Evolutionary conservation across 805 yeast species (phyloP), one percentile per base, ranked within the genome.

Genomic region (Candida boidinii): DNA sequence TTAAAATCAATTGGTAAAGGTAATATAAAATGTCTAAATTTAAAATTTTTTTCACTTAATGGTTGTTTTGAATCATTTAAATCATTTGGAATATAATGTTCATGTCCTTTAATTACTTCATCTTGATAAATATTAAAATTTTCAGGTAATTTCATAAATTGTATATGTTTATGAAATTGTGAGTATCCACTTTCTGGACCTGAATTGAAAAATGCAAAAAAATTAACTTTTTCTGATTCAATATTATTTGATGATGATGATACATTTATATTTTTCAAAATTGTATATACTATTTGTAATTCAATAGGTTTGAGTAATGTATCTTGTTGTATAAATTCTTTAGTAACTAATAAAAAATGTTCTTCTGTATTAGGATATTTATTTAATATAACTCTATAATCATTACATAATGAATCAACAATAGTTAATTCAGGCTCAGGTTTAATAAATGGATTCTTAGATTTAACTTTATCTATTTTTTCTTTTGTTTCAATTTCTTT

Each of bases 121-220:
- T 74, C 78, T 32, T 84, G 80, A 50, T 70, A 76, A 6, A 82
- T 70, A 1, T 54, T 56, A 51, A 76, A 78, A 16, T 64, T 59
- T 7, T 59, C 52, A 2, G 95, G 94, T 28, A 83, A 61, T 28
- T 75, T 66, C 69, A 90, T 63, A 56, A 88, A 77, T 58, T 92
- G 98, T 41, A 92, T 57, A 58, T 90, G 98, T 52, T 84, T 86
- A 60, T 90, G 98, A 30, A 83, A 79, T 49, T 87, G 92, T 0
- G 96, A 86, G n/a, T 95, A 95, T 2, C 97, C 98, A 40, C 94
- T 76, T 44, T 75, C 68, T 14, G 77, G 75, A 7, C 98, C 98
- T 49, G 85, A 77, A 56, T 90, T 90, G 68, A 75, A 90, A 56
- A 90, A 90, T 0, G 87, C 87, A 52, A 88, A 65, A 66, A 83